Evolutionary conservation across 352 stramenopile species (phyloP).

Genomic region (Nothophytophthora sp.): DNA sequence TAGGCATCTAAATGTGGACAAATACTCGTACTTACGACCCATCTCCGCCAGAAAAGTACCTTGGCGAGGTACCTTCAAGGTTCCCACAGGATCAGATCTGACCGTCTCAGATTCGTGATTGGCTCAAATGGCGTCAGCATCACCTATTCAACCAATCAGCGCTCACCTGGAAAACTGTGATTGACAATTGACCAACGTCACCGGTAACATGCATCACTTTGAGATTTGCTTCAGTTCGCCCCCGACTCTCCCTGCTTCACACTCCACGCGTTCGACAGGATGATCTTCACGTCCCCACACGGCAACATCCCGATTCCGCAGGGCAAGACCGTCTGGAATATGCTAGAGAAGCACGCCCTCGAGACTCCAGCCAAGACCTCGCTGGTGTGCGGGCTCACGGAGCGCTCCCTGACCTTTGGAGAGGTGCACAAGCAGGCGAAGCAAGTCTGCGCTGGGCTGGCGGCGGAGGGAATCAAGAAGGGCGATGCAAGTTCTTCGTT

Average conservation of each 20-base stretch:
- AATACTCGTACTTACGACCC: too few species aligned
- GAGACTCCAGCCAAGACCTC: constrained; percentile 30
- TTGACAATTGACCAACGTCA: not conserved
- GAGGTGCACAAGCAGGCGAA: constrained; percentile 30
- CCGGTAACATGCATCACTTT: constrained; percentile 17
- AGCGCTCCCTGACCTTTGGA: constrained; percentile 39
- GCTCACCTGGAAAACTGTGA: not conserved
- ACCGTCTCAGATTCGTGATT: too few species aligned
- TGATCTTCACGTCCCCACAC: constrained; percentile 48
- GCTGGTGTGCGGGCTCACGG: constrained; percentile 42
- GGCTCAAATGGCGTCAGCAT: too few species aligned
- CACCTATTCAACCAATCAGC: too few species aligned
- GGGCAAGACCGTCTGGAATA: constrained; percentile 39
- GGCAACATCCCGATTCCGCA: constrained; percentile 24
- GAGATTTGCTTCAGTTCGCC: constrained; percentile 8
- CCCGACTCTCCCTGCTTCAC: not conserved
- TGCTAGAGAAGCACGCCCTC: constrained; percentile 34
- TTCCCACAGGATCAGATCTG: too few species aligned
- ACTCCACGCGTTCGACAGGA: constrained; percentile 6
- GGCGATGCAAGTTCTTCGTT: constrained; percentile 38
- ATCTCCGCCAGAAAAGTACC: too few species aligned
- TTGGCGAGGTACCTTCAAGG: too few species aligned
- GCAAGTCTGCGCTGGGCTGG: constrained; percentile 36
- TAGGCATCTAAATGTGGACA: too few species aligned
- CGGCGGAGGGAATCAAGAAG: constrained; percentile 37